Evolutionary conservation across 2,329 filamentous ascomycete genomes (phyloP), one percentile per base, ranked within the genome.

Genomic region (Fusarium udum): DNA sequence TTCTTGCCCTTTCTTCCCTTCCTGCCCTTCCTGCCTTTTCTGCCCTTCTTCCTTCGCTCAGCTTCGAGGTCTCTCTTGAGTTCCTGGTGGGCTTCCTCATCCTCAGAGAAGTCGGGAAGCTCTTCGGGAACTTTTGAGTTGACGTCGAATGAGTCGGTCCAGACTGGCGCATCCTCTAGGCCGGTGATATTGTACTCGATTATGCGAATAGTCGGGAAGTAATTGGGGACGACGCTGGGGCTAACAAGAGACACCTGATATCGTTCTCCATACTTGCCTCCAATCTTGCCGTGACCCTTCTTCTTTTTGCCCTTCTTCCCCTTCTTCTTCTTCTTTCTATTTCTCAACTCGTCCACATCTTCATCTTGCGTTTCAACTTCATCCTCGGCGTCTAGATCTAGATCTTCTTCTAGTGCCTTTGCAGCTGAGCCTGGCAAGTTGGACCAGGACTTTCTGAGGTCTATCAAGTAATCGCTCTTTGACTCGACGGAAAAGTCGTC

Each of bases 131-230:
- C 42, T 22, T 69, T 55, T 22, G 51, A 45, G 13, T 60, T 62
- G 40, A 64, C n/a, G 24, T 78, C 66, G 26, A 76, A 77, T 3
- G 78, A 62, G 56, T 85, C 84, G 3, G 77, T 72, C 88, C 88
- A 90, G 3, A 85, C 81, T 3, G 83, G 78, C 1, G 80, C 75
- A 59, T 89, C 78, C 72, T 94, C 92, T 7, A 97, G 80, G 0
- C 94, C 94, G 0, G 87, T 93, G 61, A 94, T 94, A 80, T 99
- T 98, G 85, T 98, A 99, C 78, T 97, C 94, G 73, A 95, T 86
- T n/a, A 99, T 88, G n/a, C 95, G 90, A 37, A 98, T 83, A 2
- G 93, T 95, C 1, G 95, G 96, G 73, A 95, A 96, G 82, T 94
- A 97, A 79, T 96, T 98, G 12, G 95, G 96, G 14, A 98, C 93